phyloP scores from a whole-genome alignment of 495 filamentous ascomycete genomes.

The Aspergillus hancockii region DNA sequence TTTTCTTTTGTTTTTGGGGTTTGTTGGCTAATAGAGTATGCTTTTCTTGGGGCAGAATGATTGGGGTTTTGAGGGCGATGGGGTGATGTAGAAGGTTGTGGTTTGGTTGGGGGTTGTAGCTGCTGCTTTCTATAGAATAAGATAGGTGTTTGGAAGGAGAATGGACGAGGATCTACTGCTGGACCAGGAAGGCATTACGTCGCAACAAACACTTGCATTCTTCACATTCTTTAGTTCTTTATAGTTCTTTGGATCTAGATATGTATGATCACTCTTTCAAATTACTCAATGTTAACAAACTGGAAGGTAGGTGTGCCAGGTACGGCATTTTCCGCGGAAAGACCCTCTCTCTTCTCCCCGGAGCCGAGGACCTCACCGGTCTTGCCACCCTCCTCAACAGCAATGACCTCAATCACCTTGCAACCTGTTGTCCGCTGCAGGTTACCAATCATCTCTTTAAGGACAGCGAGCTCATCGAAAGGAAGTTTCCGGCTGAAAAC shows the following conservation, averaged over 20 bases:
- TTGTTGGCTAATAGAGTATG: background rate
- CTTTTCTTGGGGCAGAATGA: conserved; percentile 1
- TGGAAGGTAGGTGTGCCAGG: conserved; percentile 78
- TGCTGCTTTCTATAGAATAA: too few relatives aligned
- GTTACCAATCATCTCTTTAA: conserved; percentile 58
- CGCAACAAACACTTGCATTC: conserved; percentile 5
- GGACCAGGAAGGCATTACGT: too few relatives aligned
- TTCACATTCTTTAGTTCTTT: conserved; percentile 1
- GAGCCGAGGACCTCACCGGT: conserved; percentile 55
- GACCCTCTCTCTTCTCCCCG: conserved; percentile 57
- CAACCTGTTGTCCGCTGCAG: conserved; percentile 66
- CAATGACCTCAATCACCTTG: conserved; percentile 61
- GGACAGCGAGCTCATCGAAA: conserved; percentile 79
- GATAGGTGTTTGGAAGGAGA: too few relatives aligned
- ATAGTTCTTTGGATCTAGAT: conserved; percentile 15
- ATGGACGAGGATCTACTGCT: too few relatives aligned
- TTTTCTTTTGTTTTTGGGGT: conserved; percentile 14
- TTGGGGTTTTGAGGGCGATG: background rate
- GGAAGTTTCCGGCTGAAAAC: conserved; percentile 81
- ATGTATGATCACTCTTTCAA: background rate
- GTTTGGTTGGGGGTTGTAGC: background rate
- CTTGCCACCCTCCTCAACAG: conserved; percentile 71
- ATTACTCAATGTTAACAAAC: conserved; percentile 67
- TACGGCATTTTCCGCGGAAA: conserved; percentile 66
- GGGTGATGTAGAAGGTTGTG: background rate